Conservation (phyloP, 2,329 filamentous ascomycete genomes). For the Apiospora koreana region DNA sequence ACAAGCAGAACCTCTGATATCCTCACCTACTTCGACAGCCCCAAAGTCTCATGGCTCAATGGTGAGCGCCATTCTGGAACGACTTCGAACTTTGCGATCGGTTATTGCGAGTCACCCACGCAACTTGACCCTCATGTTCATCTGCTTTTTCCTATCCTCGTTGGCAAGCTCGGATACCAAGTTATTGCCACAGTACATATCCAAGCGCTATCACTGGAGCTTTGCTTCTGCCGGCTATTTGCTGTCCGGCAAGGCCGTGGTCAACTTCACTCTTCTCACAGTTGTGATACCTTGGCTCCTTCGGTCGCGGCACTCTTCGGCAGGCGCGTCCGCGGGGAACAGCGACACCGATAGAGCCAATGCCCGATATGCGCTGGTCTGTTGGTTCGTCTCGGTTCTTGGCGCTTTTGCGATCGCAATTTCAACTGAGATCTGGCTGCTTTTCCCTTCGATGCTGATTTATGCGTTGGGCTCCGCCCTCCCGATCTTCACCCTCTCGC, state of each 20-base stretch:
- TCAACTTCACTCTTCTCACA: conserved; percentile 48
- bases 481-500: conserved; percentile 50
- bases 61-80: conserved; percentile 25
- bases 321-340: conserved; percentile 18
- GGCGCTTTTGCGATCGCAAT: conserved; percentile 46
- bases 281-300: conserved; percentile 42
- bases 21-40: conserved; percentile 40
- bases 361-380: conserved; percentile 34
- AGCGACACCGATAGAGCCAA: conserved; percentile 34
- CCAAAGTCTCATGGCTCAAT: conserved; percentile 26
- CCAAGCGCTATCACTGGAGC: conserved; percentile 47
- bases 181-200: conserved; percentile 51
- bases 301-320: conserved; percentile 21
- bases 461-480: conserved; percentile 51
- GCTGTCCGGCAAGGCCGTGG: conserved; percentile 47
- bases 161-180: conserved; percentile 54
- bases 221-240: conserved; percentile 50
- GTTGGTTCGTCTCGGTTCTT: conserved; percentile 39
- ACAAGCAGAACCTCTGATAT: conserved; percentile 30
- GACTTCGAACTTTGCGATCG: conserved; percentile 31
- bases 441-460: conserved; percentile 44
- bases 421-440: conserved; percentile 37
- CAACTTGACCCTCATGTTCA: conserved; percentile 44
- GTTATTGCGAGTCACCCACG: conserved; percentile 39
- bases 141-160: conserved; percentile 48